These are phyloP conservation scores for Cucumis cinereus DNA, from an alignment of 306 rosid genomes.

Conservation along the genomic window DNA sequence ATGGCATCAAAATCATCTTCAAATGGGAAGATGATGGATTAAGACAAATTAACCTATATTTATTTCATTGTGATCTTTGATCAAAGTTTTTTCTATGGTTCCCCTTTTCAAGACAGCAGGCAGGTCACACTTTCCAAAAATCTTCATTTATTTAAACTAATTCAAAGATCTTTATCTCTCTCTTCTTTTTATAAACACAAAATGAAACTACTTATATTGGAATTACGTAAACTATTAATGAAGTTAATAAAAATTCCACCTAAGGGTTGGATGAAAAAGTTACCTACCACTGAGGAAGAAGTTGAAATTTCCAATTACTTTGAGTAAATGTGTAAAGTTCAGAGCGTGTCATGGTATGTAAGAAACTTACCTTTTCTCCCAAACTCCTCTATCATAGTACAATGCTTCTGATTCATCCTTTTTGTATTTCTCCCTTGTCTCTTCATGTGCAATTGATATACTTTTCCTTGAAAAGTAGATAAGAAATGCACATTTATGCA, in stretches of 20 bases:
- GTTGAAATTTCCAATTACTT: not conserved
- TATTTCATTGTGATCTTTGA: not conserved
- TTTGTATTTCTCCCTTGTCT: not conserved
- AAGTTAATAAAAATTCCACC: not conserved
- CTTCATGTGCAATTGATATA: not conserved
- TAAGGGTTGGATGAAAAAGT: not conserved
- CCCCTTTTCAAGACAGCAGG: not conserved
- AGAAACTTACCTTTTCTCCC: not conserved
- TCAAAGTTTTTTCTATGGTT: not conserved
- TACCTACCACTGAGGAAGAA: not conserved
- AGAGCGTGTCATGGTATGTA: not conserved
- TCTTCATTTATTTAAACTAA: not conserved
- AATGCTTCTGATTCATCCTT: not conserved
- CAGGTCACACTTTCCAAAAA: not conserved
- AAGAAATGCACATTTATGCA: not conserved
- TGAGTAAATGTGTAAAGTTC: not conserved
- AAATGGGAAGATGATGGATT: not conserved
- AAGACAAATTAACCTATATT: not conserved
- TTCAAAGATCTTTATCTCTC: not conserved
- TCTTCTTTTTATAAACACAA: not conserved
- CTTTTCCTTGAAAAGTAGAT: not conserved
- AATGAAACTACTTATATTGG: not conserved
- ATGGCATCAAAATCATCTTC: not conserved
- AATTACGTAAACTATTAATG: not conserved
- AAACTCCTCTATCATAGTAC: not conserved